Percentiles rank a stretch among this genome's conserved stretches.
Evolutionary conservation across 2,329 filamentous ascomycete genomes (phyloP).

Genomic region (Plenodomus lindquistii): DNA sequence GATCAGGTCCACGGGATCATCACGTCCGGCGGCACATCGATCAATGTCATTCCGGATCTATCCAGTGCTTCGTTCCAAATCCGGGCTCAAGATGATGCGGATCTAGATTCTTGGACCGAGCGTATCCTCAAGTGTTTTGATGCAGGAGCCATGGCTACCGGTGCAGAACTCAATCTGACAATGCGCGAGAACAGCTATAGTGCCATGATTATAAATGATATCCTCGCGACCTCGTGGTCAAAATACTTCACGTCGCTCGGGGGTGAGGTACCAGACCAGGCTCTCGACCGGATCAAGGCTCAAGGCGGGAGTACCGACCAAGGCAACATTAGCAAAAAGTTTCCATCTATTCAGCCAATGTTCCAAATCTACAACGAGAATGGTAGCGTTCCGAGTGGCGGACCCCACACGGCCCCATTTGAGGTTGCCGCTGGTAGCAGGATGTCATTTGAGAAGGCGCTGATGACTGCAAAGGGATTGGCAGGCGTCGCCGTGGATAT

Average conservation of each 20-base stretch:
- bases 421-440: conserved; percentile 13
- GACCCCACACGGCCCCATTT: conserved; percentile 18
- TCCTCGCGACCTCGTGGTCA: conserved; percentile 11
- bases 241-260: conserved; percentile 5
- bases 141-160: conserved; percentile 12
- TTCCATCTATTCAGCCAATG: conserved; percentile 17
- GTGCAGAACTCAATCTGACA: conserved; percentile 14
- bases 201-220: conserved; percentile 13
- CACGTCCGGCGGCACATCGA: conserved; percentile 7
- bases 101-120: conserved; percentile 6
- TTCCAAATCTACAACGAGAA: conserved; percentile 19
- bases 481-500: conserved; percentile 16
- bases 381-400: conserved; percentile 9
- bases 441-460: conserved; percentile 16
- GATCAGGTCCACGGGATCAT: conserved; percentile 24
- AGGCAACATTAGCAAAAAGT: conserved; percentile 20
- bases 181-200: conserved; percentile 15
- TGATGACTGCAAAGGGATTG: conserved; percentile 15
- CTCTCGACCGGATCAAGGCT: conserved; percentile 6
- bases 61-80: conserved; percentile 12
- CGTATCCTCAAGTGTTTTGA: conserved; percentile 17
- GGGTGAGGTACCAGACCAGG: conserved; percentile 6
- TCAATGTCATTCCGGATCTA: conserved; percentile 14
- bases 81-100: conserved; percentile 11
- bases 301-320: conserved; percentile 16